A percentile compares a stretch with the other conserved stretches of the same genome.
phyloP scores from a whole-genome alignment of 805 yeast species.

The Barnettozyma californica region DNA sequence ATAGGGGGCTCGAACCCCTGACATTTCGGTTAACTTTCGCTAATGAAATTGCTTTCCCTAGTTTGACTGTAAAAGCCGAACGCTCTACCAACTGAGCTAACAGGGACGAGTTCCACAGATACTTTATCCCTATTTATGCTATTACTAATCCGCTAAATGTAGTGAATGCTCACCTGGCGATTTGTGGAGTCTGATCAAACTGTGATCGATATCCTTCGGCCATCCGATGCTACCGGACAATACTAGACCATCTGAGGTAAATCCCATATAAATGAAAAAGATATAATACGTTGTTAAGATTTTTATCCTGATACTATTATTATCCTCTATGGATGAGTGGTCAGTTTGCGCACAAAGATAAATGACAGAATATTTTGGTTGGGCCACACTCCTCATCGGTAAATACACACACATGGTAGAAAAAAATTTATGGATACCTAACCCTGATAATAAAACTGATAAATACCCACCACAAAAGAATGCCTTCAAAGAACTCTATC shows the following conservation, averaged over 20 bases:
- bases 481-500: conserved; percentile 81
- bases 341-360: no score
- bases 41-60: conserved; percentile 24
- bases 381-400: background rate
- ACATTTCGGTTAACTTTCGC: conserved; percentile 41
- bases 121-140: no score
- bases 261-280: no score
- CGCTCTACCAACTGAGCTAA: conserved; percentile 70
- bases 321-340: no score
- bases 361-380: background rate
- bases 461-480: conserved; percentile 21
- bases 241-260: no score
- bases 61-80: conserved; percentile 48
- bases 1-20: conserved; percentile 49
- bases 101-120: conserved; percentile 42
- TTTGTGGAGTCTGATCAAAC: no score
- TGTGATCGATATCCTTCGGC: no score
- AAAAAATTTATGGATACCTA: background rate
- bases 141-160: no score
- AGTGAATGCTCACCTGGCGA: no score
- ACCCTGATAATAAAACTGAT: no score
- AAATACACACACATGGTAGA: background rate
- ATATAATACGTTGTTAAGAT: no score
- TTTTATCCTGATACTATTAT: background rate
- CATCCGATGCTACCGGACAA: no score